These are phyloP conservation scores for Tricholoma matsutake DNA, from an alignment of 768 basidiomycete species.

Conservation along the genomic window DNA sequence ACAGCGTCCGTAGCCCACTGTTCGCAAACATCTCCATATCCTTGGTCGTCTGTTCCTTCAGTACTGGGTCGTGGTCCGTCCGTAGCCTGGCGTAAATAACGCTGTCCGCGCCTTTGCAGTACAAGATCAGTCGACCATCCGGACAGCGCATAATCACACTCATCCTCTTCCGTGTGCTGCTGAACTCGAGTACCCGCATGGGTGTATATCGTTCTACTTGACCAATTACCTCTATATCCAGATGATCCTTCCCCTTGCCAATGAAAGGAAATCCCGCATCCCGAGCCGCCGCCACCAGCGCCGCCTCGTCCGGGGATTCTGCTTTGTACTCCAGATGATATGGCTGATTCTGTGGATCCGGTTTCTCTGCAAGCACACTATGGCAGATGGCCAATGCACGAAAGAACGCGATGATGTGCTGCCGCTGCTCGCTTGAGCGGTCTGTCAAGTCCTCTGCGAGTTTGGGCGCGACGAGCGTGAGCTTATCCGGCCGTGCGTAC, in stretches of 20 bases:
- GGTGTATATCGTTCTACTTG: constrained; percentile 78
- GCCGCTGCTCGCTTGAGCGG: constrained; percentile 54
- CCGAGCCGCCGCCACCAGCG: constrained; percentile 86
- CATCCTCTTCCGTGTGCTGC: constrained; percentile 93
- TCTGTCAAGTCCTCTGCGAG: constrained; percentile 77
- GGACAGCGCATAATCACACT: constrained; percentile 86
- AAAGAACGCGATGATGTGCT: constrained; percentile 80
- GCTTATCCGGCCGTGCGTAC: constrained; percentile 73
- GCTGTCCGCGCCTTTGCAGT: constrained; percentile 96
- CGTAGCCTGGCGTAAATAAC: constrained; percentile 88
- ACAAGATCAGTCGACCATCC: constrained; percentile 77
- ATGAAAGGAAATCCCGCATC: constrained; percentile 94
- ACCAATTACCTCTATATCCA: constrained; percentile 93
- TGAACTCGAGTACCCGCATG: constrained; percentile 88
- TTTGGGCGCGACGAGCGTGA: constrained; percentile 86
- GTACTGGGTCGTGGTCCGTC: constrained; percentile 63
- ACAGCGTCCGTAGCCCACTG: constrained; percentile 85
- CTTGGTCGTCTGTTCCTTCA: constrained; percentile 76
- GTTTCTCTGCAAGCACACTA: constrained; percentile 79
- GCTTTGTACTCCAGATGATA: constrained; percentile 86
- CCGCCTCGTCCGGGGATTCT: constrained; percentile 94
- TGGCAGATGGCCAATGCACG: constrained; percentile 95
- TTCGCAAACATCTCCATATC: constrained; percentile 97
- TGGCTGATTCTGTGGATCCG: constrained; percentile 59
- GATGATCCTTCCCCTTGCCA: constrained; percentile 61